phyloP scores from a whole-genome alignment of 2,329 filamentous ascomycete species.

The Fusarium luffae region DNA sequence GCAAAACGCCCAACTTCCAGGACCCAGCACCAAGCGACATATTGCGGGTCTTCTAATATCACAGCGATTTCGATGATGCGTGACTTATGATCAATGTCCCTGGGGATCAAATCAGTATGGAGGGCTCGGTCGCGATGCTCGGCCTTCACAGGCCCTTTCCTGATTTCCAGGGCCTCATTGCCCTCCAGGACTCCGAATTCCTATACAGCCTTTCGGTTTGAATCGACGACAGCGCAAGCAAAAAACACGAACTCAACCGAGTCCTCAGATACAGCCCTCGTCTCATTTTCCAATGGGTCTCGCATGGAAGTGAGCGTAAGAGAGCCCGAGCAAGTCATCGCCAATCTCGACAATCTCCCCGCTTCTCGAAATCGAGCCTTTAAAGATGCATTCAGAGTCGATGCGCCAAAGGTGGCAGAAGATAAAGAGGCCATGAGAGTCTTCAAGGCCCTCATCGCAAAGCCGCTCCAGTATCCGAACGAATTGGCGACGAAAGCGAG shows the following conservation, averaged over 20 bases:
- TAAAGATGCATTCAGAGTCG: slow-evolving; percentile 46
- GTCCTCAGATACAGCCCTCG: slow-evolving; percentile 11
- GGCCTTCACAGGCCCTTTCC: slow-evolving; percentile 41
- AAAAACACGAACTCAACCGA: background rate
- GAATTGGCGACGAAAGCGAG: slow-evolving; percentile 40
- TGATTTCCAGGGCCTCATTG: slow-evolving; percentile 35
- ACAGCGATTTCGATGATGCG: slow-evolving; percentile 48
- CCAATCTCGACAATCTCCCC: slow-evolving; percentile 26
- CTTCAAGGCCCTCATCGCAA: slow-evolving; percentile 46
- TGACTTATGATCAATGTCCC: slow-evolving; percentile 58
- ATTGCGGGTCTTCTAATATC: slow-evolving; percentile 12
- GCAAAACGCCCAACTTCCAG: slow-evolving; percentile 8
- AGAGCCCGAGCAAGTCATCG: slow-evolving; percentile 15
- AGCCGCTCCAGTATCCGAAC: slow-evolving; percentile 46
- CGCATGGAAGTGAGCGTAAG: slow-evolving; percentile 7
- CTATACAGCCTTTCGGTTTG: slow-evolving; percentile 23
- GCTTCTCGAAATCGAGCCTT: slow-evolving; percentile 45
- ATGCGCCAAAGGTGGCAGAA: slow-evolving; percentile 27
- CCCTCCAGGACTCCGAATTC: slow-evolving; percentile 33
- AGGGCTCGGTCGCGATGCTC: slow-evolving; percentile 53
- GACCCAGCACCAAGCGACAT: slow-evolving; percentile 22
- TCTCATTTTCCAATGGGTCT: background rate
- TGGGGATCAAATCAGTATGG: slow-evolving; percentile 58
- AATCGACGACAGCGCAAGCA: slow-evolving; percentile 35
- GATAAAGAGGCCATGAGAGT: slow-evolving; percentile 36